Evolutionary conservation across 768 basidiomycete species (phyloP).

Genomic region (Trametes cingulata): DNA sequence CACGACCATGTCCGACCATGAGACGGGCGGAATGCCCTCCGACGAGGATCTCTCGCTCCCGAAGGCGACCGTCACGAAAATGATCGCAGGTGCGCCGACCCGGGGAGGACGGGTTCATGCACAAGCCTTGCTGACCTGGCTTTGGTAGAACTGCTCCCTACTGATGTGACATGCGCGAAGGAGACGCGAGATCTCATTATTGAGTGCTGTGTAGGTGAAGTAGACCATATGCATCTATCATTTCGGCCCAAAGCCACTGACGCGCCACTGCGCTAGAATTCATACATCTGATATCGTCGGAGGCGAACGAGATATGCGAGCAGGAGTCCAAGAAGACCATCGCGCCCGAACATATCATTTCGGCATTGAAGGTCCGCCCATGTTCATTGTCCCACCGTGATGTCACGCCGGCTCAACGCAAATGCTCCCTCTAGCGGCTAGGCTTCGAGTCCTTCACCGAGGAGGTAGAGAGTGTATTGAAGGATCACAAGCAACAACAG

Average conservation of each 20-base stretch:
- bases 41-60: constrained; percentile 95
- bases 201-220: constrained; percentile 99
- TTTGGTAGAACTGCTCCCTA: constrained; percentile 79
- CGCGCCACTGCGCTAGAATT: constrained; percentile 67
- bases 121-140: constrained; percentile 9
- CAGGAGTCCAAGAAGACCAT: constrained; percentile 99
- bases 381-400: background rate
- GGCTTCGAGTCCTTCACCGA: constrained; percentile 90
- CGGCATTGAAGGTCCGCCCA: constrained; percentile 75
- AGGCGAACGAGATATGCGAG: constrained; percentile 98
- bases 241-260: constrained; percentile 2
- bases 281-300: constrained; percentile 94
- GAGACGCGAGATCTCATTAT: constrained; percentile 97
- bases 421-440: constrained; percentile 57
- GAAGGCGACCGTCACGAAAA: constrained; percentile 96
- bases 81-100: constrained; percentile 75
- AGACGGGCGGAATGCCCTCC: constrained; percentile 61
- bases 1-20: constrained; percentile 82
- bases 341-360: constrained; percentile 94
- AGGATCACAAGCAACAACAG: constrained; percentile 94
- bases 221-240: constrained; percentile 21
- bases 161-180: constrained; percentile 86
- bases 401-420: background rate
- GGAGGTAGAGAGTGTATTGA: constrained; percentile 90
- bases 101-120: constrained; percentile 1